Evolutionary conservation across 352 stramenopile genomes (phyloP), one percentile per base, ranked within the genome.

Genomic region (Phytophthora foliorum): DNA sequence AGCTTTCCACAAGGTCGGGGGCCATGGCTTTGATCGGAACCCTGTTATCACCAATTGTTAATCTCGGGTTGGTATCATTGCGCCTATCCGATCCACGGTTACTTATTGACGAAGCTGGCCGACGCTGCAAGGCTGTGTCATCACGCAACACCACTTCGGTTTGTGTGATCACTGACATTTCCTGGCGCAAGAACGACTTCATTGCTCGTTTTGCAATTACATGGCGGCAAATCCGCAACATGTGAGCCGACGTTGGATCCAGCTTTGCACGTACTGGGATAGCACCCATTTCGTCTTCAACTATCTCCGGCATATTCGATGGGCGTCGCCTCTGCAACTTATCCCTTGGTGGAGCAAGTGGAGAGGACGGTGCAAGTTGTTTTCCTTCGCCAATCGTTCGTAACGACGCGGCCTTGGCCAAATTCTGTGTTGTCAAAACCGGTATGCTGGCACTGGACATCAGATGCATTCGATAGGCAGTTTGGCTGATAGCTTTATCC

Each of bases 151-250:
- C 42, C 8, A 75, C 58, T 51, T 92, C 84, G 16, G 86, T 80
- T 25, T 84, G 78, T 16, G 77, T 79, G 32, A 92, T 90, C 25
- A 88, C 75, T 11, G 82, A 90, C 70, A 79, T 78, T 53, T 90
- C 79, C 29, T 90, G 78, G 2, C 74, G 81, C 46, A 89, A 31
- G 41, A 91, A 89, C 13, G 81, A 59, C 42, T 90, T 89, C 62
- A 91, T 82, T 4, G 84, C 79, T 36, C 82, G 78, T 55, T 92
- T 92, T 10, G 82, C 79, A 46, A 92, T 92, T 31, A 90, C 82
- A 32, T 92, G 84, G 42, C 88, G 84, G 36, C 84, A 92, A 27
- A 92, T 88, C 4, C 82, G 82, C 42, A 92, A 45, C 63, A 92
- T 79, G 31, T 92, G 78, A 10, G 77, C 73, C 1, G 82, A 90